A percentile compares a stretch with the other conserved stretches of the same genome.
These are phyloP conservation scores for Cladosporium phlei DNA, from an alignment of 2,329 filamentous ascomycete genomes.

Conservation along the genomic window DNA sequence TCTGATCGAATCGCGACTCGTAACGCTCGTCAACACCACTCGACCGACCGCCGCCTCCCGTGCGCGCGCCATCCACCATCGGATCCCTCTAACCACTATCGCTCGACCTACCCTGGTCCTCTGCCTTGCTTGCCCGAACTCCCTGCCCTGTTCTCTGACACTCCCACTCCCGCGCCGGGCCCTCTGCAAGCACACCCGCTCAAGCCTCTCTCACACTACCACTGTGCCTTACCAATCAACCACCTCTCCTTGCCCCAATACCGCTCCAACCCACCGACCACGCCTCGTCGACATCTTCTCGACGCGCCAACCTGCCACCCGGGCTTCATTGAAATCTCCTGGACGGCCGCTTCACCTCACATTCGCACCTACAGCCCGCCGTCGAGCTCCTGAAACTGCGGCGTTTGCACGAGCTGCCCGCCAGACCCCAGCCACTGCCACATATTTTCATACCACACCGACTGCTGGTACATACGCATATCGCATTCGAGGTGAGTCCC, in stretches of 20 bases:
- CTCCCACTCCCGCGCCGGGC: not conserved
- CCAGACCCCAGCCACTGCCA: slow-evolving; percentile 3
- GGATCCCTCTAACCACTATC: not conserved
- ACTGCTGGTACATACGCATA: not conserved
- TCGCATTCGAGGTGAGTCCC: slow-evolving; percentile 8
- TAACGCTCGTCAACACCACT: no score
- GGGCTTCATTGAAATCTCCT: not conserved
- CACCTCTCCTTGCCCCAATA: slow-evolving; percentile 2
- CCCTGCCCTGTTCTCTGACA: not conserved
- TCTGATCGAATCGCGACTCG: no score
- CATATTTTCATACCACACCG: slow-evolving; percentile 5
- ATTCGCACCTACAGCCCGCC: not conserved
- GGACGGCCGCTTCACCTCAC: not conserved
- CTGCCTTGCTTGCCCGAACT: not conserved
- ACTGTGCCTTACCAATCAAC: slow-evolving; percentile 5
- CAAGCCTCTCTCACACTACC: not conserved
- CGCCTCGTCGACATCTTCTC: not conserved
- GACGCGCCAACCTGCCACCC: not conserved
- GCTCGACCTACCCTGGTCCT: no score
- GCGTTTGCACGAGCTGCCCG: slow-evolving; percentile 5
- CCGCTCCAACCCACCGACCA: not conserved
- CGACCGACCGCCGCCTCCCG: no score
- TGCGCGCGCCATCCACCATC: not conserved
- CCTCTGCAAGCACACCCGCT: not conserved
- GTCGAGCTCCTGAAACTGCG: slow-evolving; percentile 7